phyloP scores from a whole-genome alignment of 805 yeast genomes.

The Blastobotrys mokoenaii region DNA sequence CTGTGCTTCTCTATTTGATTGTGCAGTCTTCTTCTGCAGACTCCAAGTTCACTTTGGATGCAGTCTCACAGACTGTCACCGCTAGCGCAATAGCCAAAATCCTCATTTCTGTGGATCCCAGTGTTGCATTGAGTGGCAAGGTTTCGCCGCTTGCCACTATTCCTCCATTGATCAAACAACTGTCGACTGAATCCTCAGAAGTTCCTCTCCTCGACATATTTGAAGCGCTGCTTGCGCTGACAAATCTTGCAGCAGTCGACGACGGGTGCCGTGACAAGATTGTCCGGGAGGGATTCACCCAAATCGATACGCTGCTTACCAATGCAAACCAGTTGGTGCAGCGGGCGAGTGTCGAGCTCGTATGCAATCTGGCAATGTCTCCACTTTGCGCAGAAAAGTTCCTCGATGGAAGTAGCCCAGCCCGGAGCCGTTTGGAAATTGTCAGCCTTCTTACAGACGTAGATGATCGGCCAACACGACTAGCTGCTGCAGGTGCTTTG shows the following conservation, averaged over 20 bases:
- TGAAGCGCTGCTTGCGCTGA: conserved; percentile 55
- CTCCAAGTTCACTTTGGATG: conserved; percentile 7
- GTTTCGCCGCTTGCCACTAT: conserved; percentile 26
- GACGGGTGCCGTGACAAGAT: conserved; percentile 34
- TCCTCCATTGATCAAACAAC: conserved; percentile 24
- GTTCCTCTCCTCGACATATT: conserved; percentile 34
- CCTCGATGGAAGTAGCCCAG: conserved; percentile 24
- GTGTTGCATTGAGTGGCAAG: conserved; percentile 26
- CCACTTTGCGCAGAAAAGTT: conserved; percentile 30
- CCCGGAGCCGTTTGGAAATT: conserved; percentile 24
- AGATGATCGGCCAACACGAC: conserved; percentile 26
- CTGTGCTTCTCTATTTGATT: conserved; percentile 25
- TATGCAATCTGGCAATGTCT: conserved; percentile 47
- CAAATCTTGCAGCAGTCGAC: conserved; percentile 51
- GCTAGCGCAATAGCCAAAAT: conserved; percentile 27
- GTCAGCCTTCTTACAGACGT: conserved; percentile 26
- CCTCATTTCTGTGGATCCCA: conserved; percentile 30
- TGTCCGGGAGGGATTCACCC: conserved; percentile 36
- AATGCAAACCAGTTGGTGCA: conserved; percentile 44
- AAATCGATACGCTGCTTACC: conserved; percentile 37
- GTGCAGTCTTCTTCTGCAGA: conserved; percentile 10
- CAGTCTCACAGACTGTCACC: conserved; percentile 16
- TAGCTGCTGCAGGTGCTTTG: conserved; percentile 34
- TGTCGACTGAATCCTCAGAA: conserved; percentile 18
- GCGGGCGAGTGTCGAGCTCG: conserved; percentile 52